phyloP scores from a whole-genome alignment of 2,329 filamentous ascomycete species.

The Penicillium palitans region DNA sequence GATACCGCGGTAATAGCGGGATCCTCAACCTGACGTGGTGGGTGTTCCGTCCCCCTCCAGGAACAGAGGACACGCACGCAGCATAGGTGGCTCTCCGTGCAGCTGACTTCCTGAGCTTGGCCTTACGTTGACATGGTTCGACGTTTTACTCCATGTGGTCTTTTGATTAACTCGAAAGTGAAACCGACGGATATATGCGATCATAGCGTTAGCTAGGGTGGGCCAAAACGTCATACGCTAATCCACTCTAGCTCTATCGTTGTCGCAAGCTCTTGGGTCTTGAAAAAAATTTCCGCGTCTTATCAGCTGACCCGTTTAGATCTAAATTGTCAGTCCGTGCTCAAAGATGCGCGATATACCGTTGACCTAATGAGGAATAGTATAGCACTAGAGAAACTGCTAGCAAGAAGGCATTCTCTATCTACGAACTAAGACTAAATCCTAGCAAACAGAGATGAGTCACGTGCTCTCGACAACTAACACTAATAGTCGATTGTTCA shows the following conservation, averaged over 20 bases:
- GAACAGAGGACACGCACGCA: slow-evolving; percentile 4
- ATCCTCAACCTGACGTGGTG: background rate
- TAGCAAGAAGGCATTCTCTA: background rate
- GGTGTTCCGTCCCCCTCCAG: background rate
- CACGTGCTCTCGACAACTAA: background rate
- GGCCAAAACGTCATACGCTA: slow-evolving; percentile 4
- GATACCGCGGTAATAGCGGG: background rate
- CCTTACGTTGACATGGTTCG: slow-evolving; percentile 2
- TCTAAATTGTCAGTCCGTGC: background rate
- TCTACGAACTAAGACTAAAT: background rate
- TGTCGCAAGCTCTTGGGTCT: slow-evolving; percentile 5
- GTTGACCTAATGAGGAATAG: background rate
- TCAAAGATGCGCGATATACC: background rate
- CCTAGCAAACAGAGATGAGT: background rate
- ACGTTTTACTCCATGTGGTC: background rate
- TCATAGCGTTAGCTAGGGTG: slow-evolving; percentile 1
- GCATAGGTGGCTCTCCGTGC: background rate
- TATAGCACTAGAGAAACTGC: background rate
- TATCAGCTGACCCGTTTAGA: background rate
- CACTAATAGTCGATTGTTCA: too few relatives aligned
- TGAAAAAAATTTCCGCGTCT: background rate
- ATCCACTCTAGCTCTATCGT: slow-evolving; percentile 3
- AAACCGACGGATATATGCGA: background rate
- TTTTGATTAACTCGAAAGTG: background rate
- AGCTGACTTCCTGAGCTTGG: background rate